Conservation (phyloP, 2,329 filamentous ascomycete species). For the Exophiala mesophila region DNA sequence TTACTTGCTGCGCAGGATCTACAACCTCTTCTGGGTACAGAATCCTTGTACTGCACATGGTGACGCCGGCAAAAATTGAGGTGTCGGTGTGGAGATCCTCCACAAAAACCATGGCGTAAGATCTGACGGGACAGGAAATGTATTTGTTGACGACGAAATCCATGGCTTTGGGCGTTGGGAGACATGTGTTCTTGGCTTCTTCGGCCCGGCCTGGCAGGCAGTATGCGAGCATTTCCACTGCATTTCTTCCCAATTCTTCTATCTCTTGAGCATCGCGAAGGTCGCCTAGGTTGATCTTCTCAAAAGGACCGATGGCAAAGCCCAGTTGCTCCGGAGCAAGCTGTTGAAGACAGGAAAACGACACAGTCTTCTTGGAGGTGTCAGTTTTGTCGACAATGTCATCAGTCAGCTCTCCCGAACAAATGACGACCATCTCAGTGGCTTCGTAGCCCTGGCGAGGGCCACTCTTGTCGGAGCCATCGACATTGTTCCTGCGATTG, state of each 20-base stretch:
- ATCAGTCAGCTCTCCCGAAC: conserved; percentile 82
- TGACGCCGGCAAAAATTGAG: conserved; percentile 72
- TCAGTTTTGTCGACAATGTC: conserved; percentile 74
- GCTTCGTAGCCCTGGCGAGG: conserved; percentile 19
- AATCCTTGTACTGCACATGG: conserved; percentile 79
- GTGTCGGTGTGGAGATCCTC: conserved; percentile 79
- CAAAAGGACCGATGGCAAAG: conserved; percentile 91
- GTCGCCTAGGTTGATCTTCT: conserved; percentile 83
- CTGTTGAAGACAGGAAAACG: conserved; percentile 70
- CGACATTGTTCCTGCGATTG: conserved; percentile 1
- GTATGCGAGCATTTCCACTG: conserved; percentile 84
- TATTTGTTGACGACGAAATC: conserved; percentile 87
- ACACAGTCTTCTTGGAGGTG: conserved; percentile 77
- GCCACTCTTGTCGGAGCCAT: conserved; percentile 9
- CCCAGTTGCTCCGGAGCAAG: conserved; percentile 85
- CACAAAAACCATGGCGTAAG: conserved; percentile 90
- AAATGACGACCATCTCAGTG: conserved; percentile 77
- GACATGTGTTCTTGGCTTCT: conserved; percentile 81
- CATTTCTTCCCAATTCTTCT: conserved; percentile 81
- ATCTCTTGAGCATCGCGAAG: conserved; percentile 89
- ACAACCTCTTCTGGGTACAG: conserved; percentile 81
- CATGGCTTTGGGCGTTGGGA: conserved; percentile 76
- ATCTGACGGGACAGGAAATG: conserved; percentile 83
- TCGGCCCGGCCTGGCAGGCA: conserved; percentile 78
- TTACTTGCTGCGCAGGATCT: conserved; percentile 77